Evolutionary conservation across 805 yeast species (phyloP), one percentile per base, ranked within the genome.

Genomic region (Lipomyces spencermartinsiae): DNA sequence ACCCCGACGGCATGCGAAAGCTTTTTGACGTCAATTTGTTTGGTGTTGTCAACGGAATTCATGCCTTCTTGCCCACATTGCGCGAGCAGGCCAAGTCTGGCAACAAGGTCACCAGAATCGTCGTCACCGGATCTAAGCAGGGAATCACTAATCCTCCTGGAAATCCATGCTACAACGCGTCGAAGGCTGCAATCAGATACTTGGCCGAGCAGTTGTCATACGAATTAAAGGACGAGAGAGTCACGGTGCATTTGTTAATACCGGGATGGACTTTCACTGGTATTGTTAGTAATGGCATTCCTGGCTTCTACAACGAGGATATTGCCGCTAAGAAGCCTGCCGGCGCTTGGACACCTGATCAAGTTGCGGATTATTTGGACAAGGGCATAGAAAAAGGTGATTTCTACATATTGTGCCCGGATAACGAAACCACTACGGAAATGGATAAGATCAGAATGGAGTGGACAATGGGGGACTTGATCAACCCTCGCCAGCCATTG

Each of bases 81-180:
- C 67, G 64, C 54, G 61, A 62, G 31, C 73, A 70, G 56, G 66
- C 64, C 10, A 59, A 53, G 49, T n/a, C 67, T 12, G 37, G 33
- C 10, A 59, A 51, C 29, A 29, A 63, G n/a, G 54, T 64, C 49
- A 22, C 72, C 31, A 68, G 68, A 34, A 60, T 74, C 35, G 66
- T 74, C 58, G 54, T 74, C 39, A 74, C 77, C 25, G 76, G 75
- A 25, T 74, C 77, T 37, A 74, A 74, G 69, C 77, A 74, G 67
- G 77, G 77, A 8, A 74, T 74, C 69, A 74, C 77, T 58, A 74
- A 74, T 65, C 77, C 77, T 72, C 87, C 88, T 7, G 87, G 87
- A 51, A 87, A 87, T 63, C 83, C 84, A 19, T 84, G 85, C 59
- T 86, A 86, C 75, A 85, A 87, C 77, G 83, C 88, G 22, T 82